Conservation (phyloP, 2,329 filamentous ascomycete species). For the Falciphora oryzae region DNA sequence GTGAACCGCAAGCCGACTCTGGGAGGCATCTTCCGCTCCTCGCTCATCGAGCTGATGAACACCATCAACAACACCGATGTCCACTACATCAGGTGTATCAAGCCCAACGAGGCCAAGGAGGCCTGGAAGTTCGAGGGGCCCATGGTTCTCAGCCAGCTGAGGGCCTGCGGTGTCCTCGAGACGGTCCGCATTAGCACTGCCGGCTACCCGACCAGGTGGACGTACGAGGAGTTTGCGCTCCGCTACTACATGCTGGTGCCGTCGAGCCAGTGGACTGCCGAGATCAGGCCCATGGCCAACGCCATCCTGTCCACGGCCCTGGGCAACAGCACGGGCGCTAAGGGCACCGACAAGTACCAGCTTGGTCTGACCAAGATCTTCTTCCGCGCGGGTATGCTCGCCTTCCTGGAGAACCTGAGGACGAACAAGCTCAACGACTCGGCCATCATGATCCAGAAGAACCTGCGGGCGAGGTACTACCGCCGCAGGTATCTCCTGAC, state of each 20-base stretch:
- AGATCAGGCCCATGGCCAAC: slow-evolving; percentile 91
- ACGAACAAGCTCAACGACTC: slow-evolving; percentile 88
- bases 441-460: slow-evolving; percentile 98
- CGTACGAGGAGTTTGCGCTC: slow-evolving; percentile 95
- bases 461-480: slow-evolving; percentile 91
- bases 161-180: slow-evolving; percentile 97
- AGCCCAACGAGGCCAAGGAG: slow-evolving; percentile 94
- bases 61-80: slow-evolving; percentile 98
- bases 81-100: slow-evolving; percentile 98
- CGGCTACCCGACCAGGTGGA: slow-evolving; percentile 96
- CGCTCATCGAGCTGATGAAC: slow-evolving; percentile 93
- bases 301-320: slow-evolving; percentile 85
- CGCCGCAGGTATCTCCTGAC: slow-evolving; percentile 85
- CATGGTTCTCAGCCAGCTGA: slow-evolving; percentile 95
- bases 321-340: slow-evolving; percentile 61
- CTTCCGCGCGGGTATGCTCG: slow-evolving; percentile 98
- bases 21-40: slow-evolving; percentile 97
- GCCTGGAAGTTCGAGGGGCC: slow-evolving; percentile 98
- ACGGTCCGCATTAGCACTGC: slow-evolving; percentile 97
- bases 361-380: slow-evolving; percentile 98
- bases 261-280: slow-evolving; percentile 83
- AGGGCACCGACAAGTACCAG: slow-evolving; percentile 89
- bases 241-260: slow-evolving; percentile 98
- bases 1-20: slow-evolving; percentile 95
- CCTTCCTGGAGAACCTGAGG: slow-evolving; percentile 90